Evolutionary conservation across 2,329 filamentous ascomycete species (phyloP).

Genomic region (Hypoxylon sp.): DNA sequence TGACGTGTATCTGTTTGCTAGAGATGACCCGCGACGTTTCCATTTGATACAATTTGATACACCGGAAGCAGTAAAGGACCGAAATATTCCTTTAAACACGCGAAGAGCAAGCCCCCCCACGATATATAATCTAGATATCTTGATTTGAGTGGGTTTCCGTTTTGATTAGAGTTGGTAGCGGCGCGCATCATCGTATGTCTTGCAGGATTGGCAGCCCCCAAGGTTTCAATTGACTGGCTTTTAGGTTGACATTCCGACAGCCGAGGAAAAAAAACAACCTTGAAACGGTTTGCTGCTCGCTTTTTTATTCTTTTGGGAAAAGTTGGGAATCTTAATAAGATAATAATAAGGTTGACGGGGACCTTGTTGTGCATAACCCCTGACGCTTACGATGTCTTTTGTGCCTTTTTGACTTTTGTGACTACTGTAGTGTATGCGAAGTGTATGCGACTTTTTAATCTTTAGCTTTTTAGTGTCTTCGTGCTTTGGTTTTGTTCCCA

Average conservation of each 20-base stretch:
- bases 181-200: conserved; percentile 49
- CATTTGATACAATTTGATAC: conserved; percentile 11
- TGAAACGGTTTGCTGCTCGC: conserved; percentile 31
- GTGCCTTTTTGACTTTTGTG: conserved; percentile 2
- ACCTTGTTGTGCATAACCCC: conserved; percentile 37
- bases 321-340: conserved; percentile 39
- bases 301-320: conserved; percentile 35
- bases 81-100: conserved; percentile 15
- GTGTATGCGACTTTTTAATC: conserved; percentile 1
- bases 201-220: conserved; percentile 45
- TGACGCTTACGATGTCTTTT: conserved; percentile 30
- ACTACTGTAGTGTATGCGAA: no score
- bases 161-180: conserved; percentile 45
- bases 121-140: conserved; percentile 38
- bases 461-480: conserved; percentile 3
- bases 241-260: conserved; percentile 47
- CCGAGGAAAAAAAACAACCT: conserved; percentile 46
- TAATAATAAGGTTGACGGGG: conserved; percentile 40
- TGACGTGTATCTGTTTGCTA: conserved; percentile 6
- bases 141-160: conserved; percentile 43
- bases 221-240: conserved; percentile 44
- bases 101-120: conserved; percentile 22
- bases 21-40: conserved; percentile 18
- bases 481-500: conserved; percentile 4
- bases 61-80: conserved; percentile 15